These are phyloP conservation scores for Dioscorea cayenensis DNA, from an alignment of 116 monocot genomes.

Conservation along the genomic window DNA sequence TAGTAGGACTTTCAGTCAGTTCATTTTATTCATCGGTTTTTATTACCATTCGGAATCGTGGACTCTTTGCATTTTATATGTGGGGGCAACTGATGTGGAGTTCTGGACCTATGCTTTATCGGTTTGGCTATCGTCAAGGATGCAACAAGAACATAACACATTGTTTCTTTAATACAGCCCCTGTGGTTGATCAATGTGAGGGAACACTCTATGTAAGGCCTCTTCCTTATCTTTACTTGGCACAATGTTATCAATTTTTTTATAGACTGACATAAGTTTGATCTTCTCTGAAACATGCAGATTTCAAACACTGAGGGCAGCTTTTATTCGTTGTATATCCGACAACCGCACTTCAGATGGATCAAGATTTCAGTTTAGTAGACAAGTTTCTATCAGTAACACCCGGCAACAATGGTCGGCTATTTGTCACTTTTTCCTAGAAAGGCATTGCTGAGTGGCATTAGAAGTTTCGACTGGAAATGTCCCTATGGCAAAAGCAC, in stretches of 20 bases:
- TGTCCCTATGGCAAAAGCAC: slow-evolving; percentile 52
- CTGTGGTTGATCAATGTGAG: slow-evolving; percentile 81
- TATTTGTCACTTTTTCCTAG: slow-evolving; percentile 67
- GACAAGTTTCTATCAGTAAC: slow-evolving; percentile 45
- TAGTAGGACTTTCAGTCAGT: slow-evolving; percentile 64
- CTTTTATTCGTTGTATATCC: slow-evolving; percentile 72
- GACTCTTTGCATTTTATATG: slow-evolving; percentile 56
- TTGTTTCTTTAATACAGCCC: slow-evolving; percentile 76
- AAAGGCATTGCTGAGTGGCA: slow-evolving; percentile 45
- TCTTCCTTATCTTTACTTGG: not conserved
- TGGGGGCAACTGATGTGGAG: slow-evolving; percentile 65
- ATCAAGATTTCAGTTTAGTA: slow-evolving; percentile 64
- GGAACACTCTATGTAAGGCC: slow-evolving; percentile 76
- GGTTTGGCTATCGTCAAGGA: slow-evolving; percentile 64
- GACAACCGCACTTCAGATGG: slow-evolving; percentile 72
- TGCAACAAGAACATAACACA: slow-evolving; percentile 49
- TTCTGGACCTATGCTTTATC: slow-evolving; percentile 61
- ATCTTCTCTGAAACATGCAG: slow-evolving; percentile 21
- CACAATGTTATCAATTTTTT: too few species aligned
- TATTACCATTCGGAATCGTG: slow-evolving; percentile 51
- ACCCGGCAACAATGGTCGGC: slow-evolving; percentile 62
- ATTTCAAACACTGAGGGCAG: slow-evolving; percentile 70
- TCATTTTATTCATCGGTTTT: slow-evolving; percentile 46
- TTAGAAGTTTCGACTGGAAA: slow-evolving; percentile 71
- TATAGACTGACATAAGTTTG: not conserved